Percentiles rank a stretch among this genome's conserved stretches.
Conservation (phyloP, 768 basidiomycete genomes). For the Suillus lakei region DNA sequence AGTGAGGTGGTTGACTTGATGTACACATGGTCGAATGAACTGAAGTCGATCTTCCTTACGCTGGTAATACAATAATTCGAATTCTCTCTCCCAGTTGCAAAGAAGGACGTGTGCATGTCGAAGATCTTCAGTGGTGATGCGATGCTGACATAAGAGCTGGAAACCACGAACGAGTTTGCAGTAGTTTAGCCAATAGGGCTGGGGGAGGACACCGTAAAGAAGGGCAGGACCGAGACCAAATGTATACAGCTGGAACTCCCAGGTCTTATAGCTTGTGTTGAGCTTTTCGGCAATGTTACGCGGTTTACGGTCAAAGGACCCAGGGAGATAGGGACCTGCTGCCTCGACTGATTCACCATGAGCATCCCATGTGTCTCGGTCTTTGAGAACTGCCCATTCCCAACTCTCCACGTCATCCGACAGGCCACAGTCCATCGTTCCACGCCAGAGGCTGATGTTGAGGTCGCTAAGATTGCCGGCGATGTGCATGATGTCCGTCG, state of each 20-base stretch:
- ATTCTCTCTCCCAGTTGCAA: slow-evolving; percentile 29
- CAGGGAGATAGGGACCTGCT: slow-evolving; percentile 9
- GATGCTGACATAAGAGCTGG: slow-evolving; percentile 21
- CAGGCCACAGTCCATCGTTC: not conserved
- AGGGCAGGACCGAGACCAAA: slow-evolving; percentile 24
- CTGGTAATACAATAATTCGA: slow-evolving; percentile 33
- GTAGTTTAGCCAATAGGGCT: slow-evolving; percentile 22
- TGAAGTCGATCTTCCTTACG: slow-evolving; percentile 32
- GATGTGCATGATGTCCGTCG: not conserved
- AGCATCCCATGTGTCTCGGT: not conserved
- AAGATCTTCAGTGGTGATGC: slow-evolving; percentile 20
- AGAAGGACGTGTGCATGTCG: slow-evolving; percentile 17
- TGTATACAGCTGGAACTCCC: slow-evolving; percentile 24
- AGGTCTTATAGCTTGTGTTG: slow-evolving; percentile 26
- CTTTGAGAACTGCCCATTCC: not conserved
- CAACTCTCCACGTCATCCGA: not conserved
- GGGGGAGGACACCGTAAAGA: slow-evolving; percentile 19
- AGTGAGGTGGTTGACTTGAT: slow-evolving; percentile 28
- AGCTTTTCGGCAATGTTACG: slow-evolving; percentile 25
- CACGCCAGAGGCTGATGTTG: not conserved
- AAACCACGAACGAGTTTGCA: slow-evolving; percentile 27
- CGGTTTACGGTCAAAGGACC: not conserved
- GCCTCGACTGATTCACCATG: too few relatives aligned
- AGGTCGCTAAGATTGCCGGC: not conserved
- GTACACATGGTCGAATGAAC: slow-evolving; percentile 34